Evolutionary conservation across 2,329 filamentous ascomycete species (phyloP), one percentile per base, ranked within the genome.

Genomic region (Ophiostoma quercus): DNA sequence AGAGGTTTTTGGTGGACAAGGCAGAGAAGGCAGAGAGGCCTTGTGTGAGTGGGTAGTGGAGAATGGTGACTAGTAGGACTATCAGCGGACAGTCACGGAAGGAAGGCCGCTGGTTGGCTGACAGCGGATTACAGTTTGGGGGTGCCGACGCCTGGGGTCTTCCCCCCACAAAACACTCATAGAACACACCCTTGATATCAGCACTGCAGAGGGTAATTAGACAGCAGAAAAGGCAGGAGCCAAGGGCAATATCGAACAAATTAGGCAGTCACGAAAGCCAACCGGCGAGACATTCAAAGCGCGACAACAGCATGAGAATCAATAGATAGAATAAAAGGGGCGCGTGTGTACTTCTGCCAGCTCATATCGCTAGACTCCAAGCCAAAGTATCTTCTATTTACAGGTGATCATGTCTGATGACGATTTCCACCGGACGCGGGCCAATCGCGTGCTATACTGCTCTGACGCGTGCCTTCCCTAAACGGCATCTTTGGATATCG

Each of bases 101-200:
- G 51, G 51, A 66, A 51, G 34, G 69, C 51, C 32, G 54, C 51
- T 67, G 66, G 69, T 69, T 69, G 68, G 68, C 68, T 67, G 51
- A 32, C 25, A 62, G 29, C 12, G 19, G 16, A 57, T 32, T 34
- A 19, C 32, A 9, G 34, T 39, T 39, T 65, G 62, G 62, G 62
- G 62, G 29, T 25, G 51, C 51, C 51, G 22, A 5, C 57, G 14
- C 57, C 25, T 62, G 32, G 32, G 34, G 8, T 12, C 14, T 22
- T 22, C 4, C 34, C 32, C 62, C 62, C 62, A n/a, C 62, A 57
- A 25, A 25, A 25, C 47, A 22, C 19, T 11, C 47, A 54, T 22
- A 54, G 47, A 3, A 8, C 51, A 41, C 62, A 22, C 29, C 14
- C 60, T 34, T 9, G 32, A 37, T 34, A 63, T 63, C 57, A 8